These are phyloP conservation scores for Zygoascus bituminiphila DNA, from an alignment of 805 yeast genomes.

Conservation along the genomic window DNA sequence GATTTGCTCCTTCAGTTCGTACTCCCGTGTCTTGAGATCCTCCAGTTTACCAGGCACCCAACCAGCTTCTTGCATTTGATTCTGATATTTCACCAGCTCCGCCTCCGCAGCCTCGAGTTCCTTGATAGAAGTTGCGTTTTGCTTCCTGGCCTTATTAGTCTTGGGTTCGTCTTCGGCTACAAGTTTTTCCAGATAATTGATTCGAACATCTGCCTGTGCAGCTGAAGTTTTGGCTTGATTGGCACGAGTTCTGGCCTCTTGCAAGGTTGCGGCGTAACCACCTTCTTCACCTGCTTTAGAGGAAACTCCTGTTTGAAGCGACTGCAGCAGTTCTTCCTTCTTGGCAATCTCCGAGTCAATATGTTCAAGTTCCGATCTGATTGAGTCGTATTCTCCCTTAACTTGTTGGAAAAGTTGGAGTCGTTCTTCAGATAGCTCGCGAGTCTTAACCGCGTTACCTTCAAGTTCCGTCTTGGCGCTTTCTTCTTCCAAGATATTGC, in stretches of 20 bases:
- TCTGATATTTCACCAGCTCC: slow-evolving; percentile 33
- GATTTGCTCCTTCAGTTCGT: slow-evolving; percentile 35
- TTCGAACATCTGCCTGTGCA: slow-evolving; percentile 52
- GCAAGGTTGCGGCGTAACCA: slow-evolving; percentile 69
- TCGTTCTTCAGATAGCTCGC: slow-evolving; percentile 22
- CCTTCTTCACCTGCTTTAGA: slow-evolving; percentile 67
- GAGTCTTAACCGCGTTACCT: slow-evolving; percentile 30
- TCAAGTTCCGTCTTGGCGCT: slow-evolving; percentile 31
- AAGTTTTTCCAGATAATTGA: slow-evolving; percentile 49
- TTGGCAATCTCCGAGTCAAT: slow-evolving; percentile 42
- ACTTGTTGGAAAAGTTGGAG: slow-evolving; percentile 32
- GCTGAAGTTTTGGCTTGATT: slow-evolving; percentile 47
- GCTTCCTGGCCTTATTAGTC: slow-evolving; percentile 44
- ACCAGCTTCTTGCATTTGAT: slow-evolving; percentile 45
- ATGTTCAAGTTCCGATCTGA: slow-evolving; percentile 37
- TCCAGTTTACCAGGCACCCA: slow-evolving; percentile 21
- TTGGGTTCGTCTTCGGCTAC: slow-evolving; percentile 32
- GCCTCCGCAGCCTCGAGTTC: slow-evolving; percentile 38
- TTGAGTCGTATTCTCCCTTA: slow-evolving; percentile 38
- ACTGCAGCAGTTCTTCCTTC: slow-evolving; percentile 73
- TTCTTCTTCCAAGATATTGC: slow-evolving; percentile 50
- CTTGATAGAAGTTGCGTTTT: slow-evolving; percentile 34
- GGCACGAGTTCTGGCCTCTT: slow-evolving; percentile 48
- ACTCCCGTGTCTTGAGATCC: slow-evolving; percentile 18
- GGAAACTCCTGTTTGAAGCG: slow-evolving; percentile 83